Conservation (phyloP, 768 basidiomycete genomes). For the Termitomyces sp. region DNA sequence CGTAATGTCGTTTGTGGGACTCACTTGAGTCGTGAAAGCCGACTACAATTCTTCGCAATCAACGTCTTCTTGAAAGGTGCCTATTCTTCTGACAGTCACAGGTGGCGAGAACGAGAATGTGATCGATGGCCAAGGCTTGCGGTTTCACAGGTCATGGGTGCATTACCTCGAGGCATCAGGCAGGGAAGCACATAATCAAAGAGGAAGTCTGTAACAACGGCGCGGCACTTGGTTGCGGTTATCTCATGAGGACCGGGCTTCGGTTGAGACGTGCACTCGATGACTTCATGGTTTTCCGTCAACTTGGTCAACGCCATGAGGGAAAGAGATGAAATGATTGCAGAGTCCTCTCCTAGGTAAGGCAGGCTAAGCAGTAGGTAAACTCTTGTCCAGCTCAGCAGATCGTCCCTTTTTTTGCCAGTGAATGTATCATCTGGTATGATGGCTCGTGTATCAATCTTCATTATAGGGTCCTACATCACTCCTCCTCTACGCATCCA, state of each 20-base stretch:
- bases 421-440: too few species aligned
- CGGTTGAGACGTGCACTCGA: neutral
- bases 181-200: neutral
- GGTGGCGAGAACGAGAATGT: neutral
- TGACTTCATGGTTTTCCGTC: too few species aligned
- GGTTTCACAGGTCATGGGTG: neutral
- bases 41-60: neutral
- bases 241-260: neutral
- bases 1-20: neutral
- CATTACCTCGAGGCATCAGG: neutral
- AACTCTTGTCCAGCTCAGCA: too few species aligned
- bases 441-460: too few species aligned
- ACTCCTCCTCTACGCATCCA: too few species aligned
- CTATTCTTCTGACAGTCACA: neutral
- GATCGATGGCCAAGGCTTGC: neutral
- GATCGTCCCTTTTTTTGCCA: too few species aligned
- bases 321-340: too few species aligned
- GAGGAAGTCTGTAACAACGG: neutral
- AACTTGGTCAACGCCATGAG: too few species aligned
- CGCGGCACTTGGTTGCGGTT: neutral
- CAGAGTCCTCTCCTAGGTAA: too few species aligned
- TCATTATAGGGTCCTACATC: too few species aligned
- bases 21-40: neutral
- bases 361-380: too few species aligned
- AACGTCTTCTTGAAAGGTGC: neutral